Conservation (phyloP, 2,329 filamentous ascomycete species). For the Colletotrichum cereale region DNA sequence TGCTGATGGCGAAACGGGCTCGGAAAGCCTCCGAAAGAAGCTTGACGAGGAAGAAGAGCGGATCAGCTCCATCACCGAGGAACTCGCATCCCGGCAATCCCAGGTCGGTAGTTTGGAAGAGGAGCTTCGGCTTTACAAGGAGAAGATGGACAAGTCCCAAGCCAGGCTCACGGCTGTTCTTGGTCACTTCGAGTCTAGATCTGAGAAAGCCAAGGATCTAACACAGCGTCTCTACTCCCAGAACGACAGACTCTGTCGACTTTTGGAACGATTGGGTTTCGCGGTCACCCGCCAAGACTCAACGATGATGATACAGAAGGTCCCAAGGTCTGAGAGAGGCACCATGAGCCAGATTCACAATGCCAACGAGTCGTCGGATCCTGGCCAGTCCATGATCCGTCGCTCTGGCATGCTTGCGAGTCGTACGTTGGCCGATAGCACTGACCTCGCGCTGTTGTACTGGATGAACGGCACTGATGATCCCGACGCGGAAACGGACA, state of each 20-base stretch:
- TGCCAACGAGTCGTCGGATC: conserved; percentile 69
- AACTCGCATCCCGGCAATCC: conserved; percentile 81
- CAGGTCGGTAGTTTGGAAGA: conserved; percentile 81
- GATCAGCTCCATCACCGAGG: conserved; percentile 74
- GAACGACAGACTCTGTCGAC: conserved; percentile 83
- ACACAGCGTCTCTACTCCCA: conserved; percentile 86
- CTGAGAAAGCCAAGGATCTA: conserved; percentile 81
- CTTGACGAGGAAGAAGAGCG: conserved; percentile 82
- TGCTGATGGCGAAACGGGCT: conserved; percentile 85
- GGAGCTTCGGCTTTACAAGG: conserved; percentile 77
- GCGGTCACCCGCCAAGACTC: conserved; percentile 80
- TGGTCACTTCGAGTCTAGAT: conserved; percentile 76
- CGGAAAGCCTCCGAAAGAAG: conserved; percentile 80
- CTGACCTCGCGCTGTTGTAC: conserved; percentile 80
- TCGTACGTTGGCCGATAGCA: conserved; percentile 69
- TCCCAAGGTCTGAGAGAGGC: conserved; percentile 70
- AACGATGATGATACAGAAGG: conserved; percentile 80
- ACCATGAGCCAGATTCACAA: conserved; percentile 60
- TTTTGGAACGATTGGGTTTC: conserved; percentile 90
- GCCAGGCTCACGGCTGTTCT: conserved; percentile 63
- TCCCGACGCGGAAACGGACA: conserved; percentile 74
- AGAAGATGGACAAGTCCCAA: conserved; percentile 70
- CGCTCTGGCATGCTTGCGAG: conserved; percentile 65
- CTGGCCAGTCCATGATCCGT: conserved; percentile 60
- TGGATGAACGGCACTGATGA: conserved; percentile 81